Conservation (phyloP, 2,329 filamentous ascomycete genomes). For the Dryadomyces quercivorus region DNA sequence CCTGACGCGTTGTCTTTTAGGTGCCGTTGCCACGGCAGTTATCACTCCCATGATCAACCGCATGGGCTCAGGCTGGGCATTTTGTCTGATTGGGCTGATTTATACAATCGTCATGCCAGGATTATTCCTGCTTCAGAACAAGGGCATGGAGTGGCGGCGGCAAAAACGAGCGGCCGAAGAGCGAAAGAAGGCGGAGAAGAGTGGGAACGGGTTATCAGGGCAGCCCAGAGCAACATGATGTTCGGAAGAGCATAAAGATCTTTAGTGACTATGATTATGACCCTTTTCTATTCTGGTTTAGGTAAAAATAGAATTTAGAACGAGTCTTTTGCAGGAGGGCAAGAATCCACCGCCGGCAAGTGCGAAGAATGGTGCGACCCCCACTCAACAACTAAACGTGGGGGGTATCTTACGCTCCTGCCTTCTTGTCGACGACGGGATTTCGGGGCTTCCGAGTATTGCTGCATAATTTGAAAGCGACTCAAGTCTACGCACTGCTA, state of each 20-base stretch:
- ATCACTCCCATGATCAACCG: slow-evolving; percentile 38
- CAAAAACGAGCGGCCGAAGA: slow-evolving; percentile 18
- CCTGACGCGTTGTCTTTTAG: slow-evolving; percentile 40
- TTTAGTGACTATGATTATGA: too few relatives aligned
- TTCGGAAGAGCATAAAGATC: too few relatives aligned
- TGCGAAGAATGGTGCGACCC: not conserved
- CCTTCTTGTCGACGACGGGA: not conserved
- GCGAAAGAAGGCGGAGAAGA: slow-evolving; percentile 11
- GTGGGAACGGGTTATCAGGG: not conserved
- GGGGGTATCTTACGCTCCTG: not conserved
- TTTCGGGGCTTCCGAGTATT: not conserved
- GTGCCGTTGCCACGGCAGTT: slow-evolving; percentile 37
- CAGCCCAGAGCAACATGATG: not conserved
- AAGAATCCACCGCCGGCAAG: too few relatives aligned
- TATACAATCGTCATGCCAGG: slow-evolving; percentile 27
- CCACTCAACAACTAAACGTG: not conserved
- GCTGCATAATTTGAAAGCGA: not conserved
- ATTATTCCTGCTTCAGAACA: slow-evolving; percentile 27
- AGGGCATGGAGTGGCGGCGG: slow-evolving; percentile 31
- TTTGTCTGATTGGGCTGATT: slow-evolving; percentile 32
- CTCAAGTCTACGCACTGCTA: too few relatives aligned
- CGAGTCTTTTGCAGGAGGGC: too few relatives aligned
- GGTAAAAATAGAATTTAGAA: too few relatives aligned
- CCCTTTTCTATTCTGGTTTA: too few relatives aligned
- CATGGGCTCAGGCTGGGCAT: slow-evolving; percentile 40